Base-by-base conservation (phyloP, 2,329 filamentous ascomycete species). In the Torrubiella hemipterigena region DNA sequence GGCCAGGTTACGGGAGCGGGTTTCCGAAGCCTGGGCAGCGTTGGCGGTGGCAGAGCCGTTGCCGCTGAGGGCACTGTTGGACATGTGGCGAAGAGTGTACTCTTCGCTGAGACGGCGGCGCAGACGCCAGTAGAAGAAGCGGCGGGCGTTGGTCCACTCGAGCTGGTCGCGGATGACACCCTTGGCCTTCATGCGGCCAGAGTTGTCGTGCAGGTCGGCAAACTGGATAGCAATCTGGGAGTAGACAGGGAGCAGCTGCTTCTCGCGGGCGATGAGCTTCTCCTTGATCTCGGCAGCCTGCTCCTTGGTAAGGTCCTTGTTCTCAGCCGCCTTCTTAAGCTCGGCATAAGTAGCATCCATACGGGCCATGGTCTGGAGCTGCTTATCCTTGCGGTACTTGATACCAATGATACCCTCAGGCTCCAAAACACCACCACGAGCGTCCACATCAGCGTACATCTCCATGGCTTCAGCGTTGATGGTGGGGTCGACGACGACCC, bases 101-200 rank as follows among this genome's bases (percentile, higher is more conserved):
- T 98, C 91, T 65, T 98, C 91, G 60, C 93, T 96, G 53, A 98
- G 71, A 62, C 91, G 77, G 54, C 91, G 82, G 59, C 93, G 87
- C 40, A 95, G 79, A 60, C 91, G 89, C 91, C 93, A 98, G 81
- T 96, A 98, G 71, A 98, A 96, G 83, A 91, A 96, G 52, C 89
- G 81, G 42, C 91, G 80, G 8, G 89, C 79, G 47, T 94, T 81
- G 54, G 74, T 69, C 91, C 89, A 96, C 49, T 80, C 73, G 24
- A 98, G 70, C 10, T 77, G 64, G 47, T 82, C 73, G 40, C 91
- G 85, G 49, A 98, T 94, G 35, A 81, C 79, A 39, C 86, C 81
- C 77, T 98, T 98, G 58, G 91, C 91, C 66, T 94, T 76, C 91
- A 98, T 98, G 61, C 91, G 85, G 37, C 87, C 91, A 26, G 91